Evolutionary conservation across 805 yeast species (phyloP).

Genomic region (Hanseniaspora hatyaiensis): DNA sequence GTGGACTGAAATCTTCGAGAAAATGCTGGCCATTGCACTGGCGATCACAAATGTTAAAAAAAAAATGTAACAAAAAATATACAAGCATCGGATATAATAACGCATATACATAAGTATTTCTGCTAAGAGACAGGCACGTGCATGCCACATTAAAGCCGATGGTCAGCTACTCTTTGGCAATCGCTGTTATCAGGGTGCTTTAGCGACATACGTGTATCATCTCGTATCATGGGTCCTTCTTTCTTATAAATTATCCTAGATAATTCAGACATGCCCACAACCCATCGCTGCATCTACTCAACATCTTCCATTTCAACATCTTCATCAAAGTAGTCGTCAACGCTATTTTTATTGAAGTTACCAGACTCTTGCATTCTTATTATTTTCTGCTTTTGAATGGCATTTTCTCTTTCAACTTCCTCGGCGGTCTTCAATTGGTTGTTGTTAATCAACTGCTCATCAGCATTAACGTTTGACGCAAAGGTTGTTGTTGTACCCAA

Average conservation of each 20-base stretch:
- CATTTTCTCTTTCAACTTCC: conserved; percentile 11
- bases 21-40: too few relatives aligned
- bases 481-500: conserved; percentile 15
- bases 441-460: conserved; percentile 15
- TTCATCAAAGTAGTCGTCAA: conserved; percentile 55
- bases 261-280: neutral
- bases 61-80: too few relatives aligned
- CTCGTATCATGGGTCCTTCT: too few relatives aligned
- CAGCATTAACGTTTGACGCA: neutral
- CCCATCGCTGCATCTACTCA: conserved; percentile 27
- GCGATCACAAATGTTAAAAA: too few relatives aligned
- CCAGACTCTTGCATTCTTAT: conserved; percentile 63
- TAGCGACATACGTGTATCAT: neutral
- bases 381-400: conserved; percentile 48
- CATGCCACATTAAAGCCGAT: too few relatives aligned
- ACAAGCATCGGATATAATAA: too few relatives aligned
- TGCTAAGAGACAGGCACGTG: too few relatives aligned
- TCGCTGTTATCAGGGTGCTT: neutral
- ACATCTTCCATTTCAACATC: conserved; percentile 71
- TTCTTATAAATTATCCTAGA: too few relatives aligned
- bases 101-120: too few relatives aligned
- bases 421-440: conserved; percentile 10
- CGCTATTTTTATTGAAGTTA: conserved; percentile 24
- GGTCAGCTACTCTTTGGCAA: too few relatives aligned
- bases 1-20: too few relatives aligned